phyloP scores from a whole-genome alignment of 2,329 filamentous ascomycete genomes.

The Exophiala dermatitidis region DNA sequence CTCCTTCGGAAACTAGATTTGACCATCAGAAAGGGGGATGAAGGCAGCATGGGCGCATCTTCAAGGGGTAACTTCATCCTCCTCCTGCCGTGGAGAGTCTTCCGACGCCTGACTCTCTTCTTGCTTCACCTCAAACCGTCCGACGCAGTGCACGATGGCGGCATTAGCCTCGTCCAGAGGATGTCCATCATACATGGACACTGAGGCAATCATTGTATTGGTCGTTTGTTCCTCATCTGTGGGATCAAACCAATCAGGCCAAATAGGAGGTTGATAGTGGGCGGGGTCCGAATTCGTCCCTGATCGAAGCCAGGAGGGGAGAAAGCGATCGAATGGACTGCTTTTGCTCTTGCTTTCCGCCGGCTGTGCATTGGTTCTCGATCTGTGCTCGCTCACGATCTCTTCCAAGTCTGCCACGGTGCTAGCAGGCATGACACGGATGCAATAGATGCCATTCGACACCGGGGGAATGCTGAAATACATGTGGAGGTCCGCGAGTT shows the following conservation, averaged over 20 bases:
- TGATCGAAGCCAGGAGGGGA: too few species aligned
- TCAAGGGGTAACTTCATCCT: not conserved
- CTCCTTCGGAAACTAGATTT: too few species aligned
- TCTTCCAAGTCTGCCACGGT: not conserved
- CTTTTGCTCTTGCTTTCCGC: not conserved
- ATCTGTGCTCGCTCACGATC: not conserved
- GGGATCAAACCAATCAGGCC: conserved; percentile 6
- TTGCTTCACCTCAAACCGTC: not conserved
- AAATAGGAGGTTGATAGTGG: not conserved
- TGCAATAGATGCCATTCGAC: not conserved
- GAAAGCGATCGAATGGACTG: too few species aligned
- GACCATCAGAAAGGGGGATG: too few species aligned
- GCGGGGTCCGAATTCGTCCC: not conserved
- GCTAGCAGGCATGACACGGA: not conserved
- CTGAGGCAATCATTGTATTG: not conserved
- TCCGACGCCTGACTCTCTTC: not conserved
- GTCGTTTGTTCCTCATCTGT: not conserved
- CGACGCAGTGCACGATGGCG: not conserved
- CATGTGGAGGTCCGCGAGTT: conserved; percentile 3
- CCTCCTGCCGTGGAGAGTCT: not conserved
- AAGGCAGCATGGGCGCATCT: too few species aligned
- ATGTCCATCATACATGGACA: not conserved
- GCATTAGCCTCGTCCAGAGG: not conserved
- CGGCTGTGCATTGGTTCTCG: not conserved
- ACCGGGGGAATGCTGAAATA: not conserved